Evolutionary conservation across 805 yeast species (phyloP).

Genomic region (Ogataea nakhonphanomensis): DNA sequence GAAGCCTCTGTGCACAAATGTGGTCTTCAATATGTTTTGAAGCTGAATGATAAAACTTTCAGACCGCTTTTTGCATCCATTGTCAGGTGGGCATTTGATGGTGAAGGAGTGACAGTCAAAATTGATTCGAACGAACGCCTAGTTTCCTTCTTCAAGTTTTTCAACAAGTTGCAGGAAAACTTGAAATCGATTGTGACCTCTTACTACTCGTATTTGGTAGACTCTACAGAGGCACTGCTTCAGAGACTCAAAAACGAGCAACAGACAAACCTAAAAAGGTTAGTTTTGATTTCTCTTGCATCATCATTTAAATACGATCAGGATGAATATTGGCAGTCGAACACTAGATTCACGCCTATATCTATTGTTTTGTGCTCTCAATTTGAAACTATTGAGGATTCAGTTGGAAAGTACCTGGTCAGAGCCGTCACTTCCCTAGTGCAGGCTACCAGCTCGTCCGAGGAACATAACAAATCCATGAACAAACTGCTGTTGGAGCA

Average conservation of each 20-base stretch:
- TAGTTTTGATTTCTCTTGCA: slow-evolving; percentile 67
- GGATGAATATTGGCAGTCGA: slow-evolving; percentile 93
- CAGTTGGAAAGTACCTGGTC: slow-evolving; percentile 76
- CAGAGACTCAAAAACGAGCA: slow-evolving; percentile 43
- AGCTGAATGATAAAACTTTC: slow-evolving; percentile 89
- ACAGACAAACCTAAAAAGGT: slow-evolving; percentile 60
- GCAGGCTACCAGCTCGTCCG: slow-evolving; percentile 59
- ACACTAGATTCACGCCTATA: slow-evolving; percentile 75
- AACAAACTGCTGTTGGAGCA: slow-evolving; percentile 61
- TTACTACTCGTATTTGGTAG: slow-evolving; percentile 82
- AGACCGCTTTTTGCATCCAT: slow-evolving; percentile 86
- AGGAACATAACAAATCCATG: slow-evolving; percentile 65
- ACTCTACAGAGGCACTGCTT: slow-evolving; percentile 60
- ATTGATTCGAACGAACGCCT: slow-evolving; percentile 56
- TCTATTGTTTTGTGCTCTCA: slow-evolving; percentile 63
- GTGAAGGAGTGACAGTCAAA: slow-evolving; percentile 57
- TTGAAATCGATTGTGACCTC: slow-evolving; percentile 84
- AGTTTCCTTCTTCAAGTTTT: slow-evolving; percentile 78
- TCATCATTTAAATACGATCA: slow-evolving; percentile 85
- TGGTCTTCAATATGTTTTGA: slow-evolving; percentile 76
- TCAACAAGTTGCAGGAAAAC: slow-evolving; percentile 77
- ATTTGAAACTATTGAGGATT: slow-evolving; percentile 62
- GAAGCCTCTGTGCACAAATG: slow-evolving; percentile 73
- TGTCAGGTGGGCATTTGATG: slow-evolving; percentile 90
- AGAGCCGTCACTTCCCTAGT: slow-evolving; percentile 78